phyloP scores from a whole-genome alignment of 2,329 filamentous ascomycete genomes.

The Calycina marina region DNA sequence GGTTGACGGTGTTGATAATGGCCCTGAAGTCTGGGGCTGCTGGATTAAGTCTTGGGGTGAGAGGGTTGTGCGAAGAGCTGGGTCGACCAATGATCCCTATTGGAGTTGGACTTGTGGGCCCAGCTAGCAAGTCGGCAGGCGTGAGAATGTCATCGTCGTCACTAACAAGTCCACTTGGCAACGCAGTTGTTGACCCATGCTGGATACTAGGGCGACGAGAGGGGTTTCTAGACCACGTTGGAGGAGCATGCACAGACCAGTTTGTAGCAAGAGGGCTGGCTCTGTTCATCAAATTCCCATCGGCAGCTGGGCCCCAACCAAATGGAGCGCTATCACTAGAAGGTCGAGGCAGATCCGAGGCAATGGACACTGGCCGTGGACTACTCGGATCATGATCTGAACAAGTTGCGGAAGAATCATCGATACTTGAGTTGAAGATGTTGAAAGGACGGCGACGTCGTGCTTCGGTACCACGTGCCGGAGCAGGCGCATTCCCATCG shows the following conservation, averaged over 20 bases:
- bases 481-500: constrained; percentile 21
- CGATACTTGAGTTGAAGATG: constrained; percentile 39
- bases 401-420: constrained; percentile 23
- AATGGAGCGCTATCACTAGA: constrained; percentile 68
- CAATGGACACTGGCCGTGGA: constrained; percentile 54
- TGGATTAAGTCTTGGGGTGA: constrained; percentile 61
- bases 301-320: constrained; percentile 40
- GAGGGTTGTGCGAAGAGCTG: constrained; percentile 29
- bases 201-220: constrained; percentile 73
- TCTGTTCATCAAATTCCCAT: constrained; percentile 32
- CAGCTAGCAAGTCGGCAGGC: constrained; percentile 34
- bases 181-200: constrained; percentile 51
- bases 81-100: constrained; percentile 67
- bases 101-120: constrained; percentile 38
- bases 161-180: constrained; percentile 46
- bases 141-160: constrained; percentile 51
- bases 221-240: constrained; percentile 58
- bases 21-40: constrained; percentile 76
- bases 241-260: constrained; percentile 31
- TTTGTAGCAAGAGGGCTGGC: constrained; percentile 36
- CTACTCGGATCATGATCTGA: constrained; percentile 41
- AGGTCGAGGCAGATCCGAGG: constrained; percentile 60
- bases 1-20: constrained; percentile 25
- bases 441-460: constrained; percentile 17
- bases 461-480: constrained; percentile 14